A percentile compares a stretch with the other conserved stretches of the same genome.
These are phyloP conservation scores for Ustilago bromivora DNA, from an alignment of 1,284 basidiomycete species.

Conservation along the genomic window DNA sequence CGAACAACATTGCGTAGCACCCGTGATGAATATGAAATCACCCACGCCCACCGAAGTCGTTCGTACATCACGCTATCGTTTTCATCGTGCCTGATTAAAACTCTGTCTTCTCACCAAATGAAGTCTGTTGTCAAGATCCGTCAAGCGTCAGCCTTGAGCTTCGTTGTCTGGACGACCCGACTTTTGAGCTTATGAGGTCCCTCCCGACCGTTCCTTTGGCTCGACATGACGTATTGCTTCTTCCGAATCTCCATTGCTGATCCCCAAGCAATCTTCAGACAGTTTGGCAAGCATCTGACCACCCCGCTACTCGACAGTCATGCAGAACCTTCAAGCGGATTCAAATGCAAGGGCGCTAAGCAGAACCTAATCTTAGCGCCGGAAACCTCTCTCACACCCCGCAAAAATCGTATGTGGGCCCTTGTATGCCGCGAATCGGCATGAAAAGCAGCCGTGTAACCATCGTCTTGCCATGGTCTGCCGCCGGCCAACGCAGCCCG, in stretches of 20 bases:
- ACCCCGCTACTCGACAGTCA: neutral
- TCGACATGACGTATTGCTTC: neutral
- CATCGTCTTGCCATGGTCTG: neutral
- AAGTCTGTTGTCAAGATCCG: neutral
- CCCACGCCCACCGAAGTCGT: neutral
- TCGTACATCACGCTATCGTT: neutral
- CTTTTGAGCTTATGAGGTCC: neutral
- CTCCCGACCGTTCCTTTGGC: neutral
- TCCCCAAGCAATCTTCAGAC: neutral
- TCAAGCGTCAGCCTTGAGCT: neutral
- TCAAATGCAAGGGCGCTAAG: neutral
- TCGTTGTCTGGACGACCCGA: neutral
- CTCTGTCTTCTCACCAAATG: neutral
- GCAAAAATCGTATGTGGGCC: slow-evolving; percentile 1
- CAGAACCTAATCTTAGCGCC: slow-evolving; percentile 22
- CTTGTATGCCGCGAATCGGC: slow-evolving; percentile 4
- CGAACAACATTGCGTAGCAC: neutral
- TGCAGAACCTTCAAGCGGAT: neutral
- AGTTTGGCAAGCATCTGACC: neutral
- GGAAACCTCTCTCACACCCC: slow-evolving; percentile 23
- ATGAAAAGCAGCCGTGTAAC: neutral
- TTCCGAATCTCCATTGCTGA: neutral
- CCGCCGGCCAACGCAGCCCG: neutral
- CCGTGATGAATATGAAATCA: neutral
- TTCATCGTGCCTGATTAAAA: neutral